phyloP scores from a whole-genome alignment of 306 rosid genomes.

The Trifolium dubium region DNA sequence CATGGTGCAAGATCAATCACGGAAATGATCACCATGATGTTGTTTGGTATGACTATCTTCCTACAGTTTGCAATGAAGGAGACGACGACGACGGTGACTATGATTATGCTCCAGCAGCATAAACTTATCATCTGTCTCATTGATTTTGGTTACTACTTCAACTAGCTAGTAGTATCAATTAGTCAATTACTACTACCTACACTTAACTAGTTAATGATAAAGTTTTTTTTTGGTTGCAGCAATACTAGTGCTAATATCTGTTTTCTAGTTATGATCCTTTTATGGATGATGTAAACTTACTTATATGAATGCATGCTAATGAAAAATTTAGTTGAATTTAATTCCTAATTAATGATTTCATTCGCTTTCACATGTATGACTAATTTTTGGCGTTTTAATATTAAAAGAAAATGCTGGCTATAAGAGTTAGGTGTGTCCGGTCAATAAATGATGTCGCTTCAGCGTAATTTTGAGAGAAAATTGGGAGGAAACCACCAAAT shows the following conservation, averaged over 20 bases:
- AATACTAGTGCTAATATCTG: neutral
- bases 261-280: neutral
- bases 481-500: too few relatives aligned
- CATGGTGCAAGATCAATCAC: conserved; percentile 23
- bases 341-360: too few relatives aligned
- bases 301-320: neutral
- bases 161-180: neutral
- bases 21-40: neutral
- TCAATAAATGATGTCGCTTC: too few relatives aligned
- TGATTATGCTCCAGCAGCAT: conserved; percentile 65
- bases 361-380: too few relatives aligned
- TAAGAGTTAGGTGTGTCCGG: too few relatives aligned
- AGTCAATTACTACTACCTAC: neutral
- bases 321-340: neutral
- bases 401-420: too few relatives aligned
- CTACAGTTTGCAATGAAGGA: conserved; percentile 21
- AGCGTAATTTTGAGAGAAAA: too few relatives aligned
- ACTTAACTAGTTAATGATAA: neutral
- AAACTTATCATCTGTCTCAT: neutral
- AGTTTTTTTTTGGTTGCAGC: neutral
- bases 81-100: conserved; percentile 45
- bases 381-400: too few relatives aligned
- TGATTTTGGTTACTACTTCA: conserved; percentile 8
- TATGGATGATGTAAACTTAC: neutral
- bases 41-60: neutral